Evolutionary conservation across 371 early-diverging fungal genomes (phyloP), one percentile per base, ranked within the genome.

Genomic region (Coemansia sp.): DNA sequence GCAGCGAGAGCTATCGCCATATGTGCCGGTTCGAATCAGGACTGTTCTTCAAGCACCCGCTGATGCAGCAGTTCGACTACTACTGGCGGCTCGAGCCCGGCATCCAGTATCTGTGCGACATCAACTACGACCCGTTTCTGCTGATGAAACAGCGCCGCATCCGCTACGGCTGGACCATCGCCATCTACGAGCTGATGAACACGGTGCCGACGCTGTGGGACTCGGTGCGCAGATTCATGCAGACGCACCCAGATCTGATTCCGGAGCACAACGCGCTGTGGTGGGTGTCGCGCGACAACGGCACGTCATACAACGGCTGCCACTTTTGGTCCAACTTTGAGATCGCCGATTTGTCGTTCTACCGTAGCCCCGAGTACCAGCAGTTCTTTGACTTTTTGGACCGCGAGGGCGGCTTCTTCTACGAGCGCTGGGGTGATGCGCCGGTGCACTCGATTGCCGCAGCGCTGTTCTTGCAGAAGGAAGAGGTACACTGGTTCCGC

Each of bases 271-370:
- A 86, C 63, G 80, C 82, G 4, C 56, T 84, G 6, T 68, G 72
- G 58, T 78, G 77, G 77, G 79, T 87, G 62, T 71, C 84, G 59
- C 77, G 81, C 38, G 82, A 86, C 67, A 78, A 79, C 40, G 77
- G 82, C 16, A 80, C 66, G 1, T 59, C 55, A 26, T 89, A 89
- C 71, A 89, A 88, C 54, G 69, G 85, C 16, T 94, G 96, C 68
- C 97, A 97, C 66, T 98, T 95, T 67, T 96, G 98, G 97, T 90
- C 92, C 41, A 98, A 97, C 68, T 97, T 98, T 83, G 98, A 97
- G 77, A 94, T 98, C 58, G 98, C 82, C n/a, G 85, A 85, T 68
- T 81, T 97, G 66, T 83, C 87, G 20, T 90, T 94, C 71, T 88
- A 89, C 68, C 82, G 94, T 64, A 78, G 84, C 16, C 71, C 80